phyloP scores from a whole-genome alignment of 73 alveolate genomes.

The Tetrahymena thermophila region DNA sequence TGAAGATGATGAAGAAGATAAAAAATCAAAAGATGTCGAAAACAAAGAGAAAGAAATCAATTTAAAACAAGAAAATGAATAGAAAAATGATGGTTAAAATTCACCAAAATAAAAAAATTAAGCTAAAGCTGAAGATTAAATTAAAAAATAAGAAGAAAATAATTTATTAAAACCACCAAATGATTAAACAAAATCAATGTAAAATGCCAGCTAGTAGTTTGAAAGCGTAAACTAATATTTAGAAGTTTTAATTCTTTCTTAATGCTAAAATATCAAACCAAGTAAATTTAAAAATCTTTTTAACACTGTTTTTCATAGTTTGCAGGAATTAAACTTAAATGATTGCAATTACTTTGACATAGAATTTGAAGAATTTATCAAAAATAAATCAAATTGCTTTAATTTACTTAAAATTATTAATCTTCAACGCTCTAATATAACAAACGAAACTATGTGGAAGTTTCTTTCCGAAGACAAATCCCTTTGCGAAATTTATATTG shows the following conservation, averaged over 20 bases:
- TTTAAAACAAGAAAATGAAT: not conserved
- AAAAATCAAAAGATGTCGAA: not conserved
- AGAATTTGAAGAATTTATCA: not conserved
- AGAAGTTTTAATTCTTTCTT: not conserved
- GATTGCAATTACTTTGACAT: not conserved
- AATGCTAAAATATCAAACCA: not conserved
- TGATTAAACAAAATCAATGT: not conserved
- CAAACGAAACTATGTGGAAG: not conserved
- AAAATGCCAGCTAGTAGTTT: not conserved
- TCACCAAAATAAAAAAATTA: not conserved
- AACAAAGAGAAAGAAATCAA: not conserved
- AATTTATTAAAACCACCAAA: not conserved
- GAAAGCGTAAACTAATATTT: not conserved
- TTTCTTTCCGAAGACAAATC: not conserved
- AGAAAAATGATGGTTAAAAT: too few relatives aligned
- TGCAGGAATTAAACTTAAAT: not conserved
- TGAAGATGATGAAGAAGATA: not conserved
- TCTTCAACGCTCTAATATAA: not conserved
- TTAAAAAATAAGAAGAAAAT: not conserved
- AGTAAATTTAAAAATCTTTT: not conserved
- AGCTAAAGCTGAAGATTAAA: not conserved
- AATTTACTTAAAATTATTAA: not conserved
- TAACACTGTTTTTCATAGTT: not conserved
- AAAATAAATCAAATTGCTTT: not conserved
- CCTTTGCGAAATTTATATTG: not conserved